Evolutionary conservation across 1,139 yeast species (phyloP), one percentile per base, ranked within the genome.

Genomic region (Pichia sp.): DNA sequence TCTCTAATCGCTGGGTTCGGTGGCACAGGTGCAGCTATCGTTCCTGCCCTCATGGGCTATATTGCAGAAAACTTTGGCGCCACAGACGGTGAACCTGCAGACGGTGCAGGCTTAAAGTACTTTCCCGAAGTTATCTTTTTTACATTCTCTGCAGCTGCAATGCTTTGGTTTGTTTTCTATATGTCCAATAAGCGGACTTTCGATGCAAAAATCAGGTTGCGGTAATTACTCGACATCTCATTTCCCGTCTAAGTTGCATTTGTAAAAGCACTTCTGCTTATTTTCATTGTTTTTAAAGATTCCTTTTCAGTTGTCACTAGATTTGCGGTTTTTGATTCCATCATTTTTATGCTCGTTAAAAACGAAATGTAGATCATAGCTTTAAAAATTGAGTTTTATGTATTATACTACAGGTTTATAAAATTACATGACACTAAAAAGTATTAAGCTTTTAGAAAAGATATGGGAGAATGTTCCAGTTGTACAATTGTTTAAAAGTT

Each of bases 1-100:
- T 95, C 96, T 0, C 76, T 87, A 53, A 81, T 86, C 29, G 84
- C 92, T 53, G 90, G 95, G 0, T 70, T 88, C 58, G 95, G 95
- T 5, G 90, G 92, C 4, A 83, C 86, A 11, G 95, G 95, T 1
- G 89, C 87, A 10, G 95, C 95, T 0, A 76, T 81, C 0, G 61
- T 88, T 10, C 92, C 95, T 1, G 84, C 81, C 57, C 53, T 80
- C 2, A 74, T 84, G 50, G 95, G 95, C 0, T 57, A 60, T 29
- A 52, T 68, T 4, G 58, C 70, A 32, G 71, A 69, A 49, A 52
- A 58, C 23, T 50, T 62, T 13, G 66, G 62, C 13, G 62, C 60
- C 2, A 58, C 57, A n/a, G 19, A 10, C 4, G 49, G 44, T 8
- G 43, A 16, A 15, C 66, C 16, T 7, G 40, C 42, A 29, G 51